A percentile compares a stretch with the other conserved stretches of the same genome.
Conservation (phyloP, 164 flowering plant species). For the Piper longum region DNA sequence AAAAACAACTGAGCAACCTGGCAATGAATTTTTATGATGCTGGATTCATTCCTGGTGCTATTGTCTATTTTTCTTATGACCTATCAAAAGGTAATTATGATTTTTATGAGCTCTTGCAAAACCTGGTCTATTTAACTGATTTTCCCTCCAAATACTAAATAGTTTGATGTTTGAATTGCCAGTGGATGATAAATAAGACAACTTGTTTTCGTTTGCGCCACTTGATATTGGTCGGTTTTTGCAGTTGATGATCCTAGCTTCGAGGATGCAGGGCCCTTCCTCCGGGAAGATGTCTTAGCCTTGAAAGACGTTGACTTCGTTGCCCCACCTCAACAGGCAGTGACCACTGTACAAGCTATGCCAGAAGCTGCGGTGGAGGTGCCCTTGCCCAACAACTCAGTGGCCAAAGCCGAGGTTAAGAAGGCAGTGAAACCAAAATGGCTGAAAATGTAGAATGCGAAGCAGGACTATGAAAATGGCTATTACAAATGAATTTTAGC, state of each 20-base stretch:
- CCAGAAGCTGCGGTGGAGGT: slow-evolving; percentile 6
- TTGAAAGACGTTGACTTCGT: slow-evolving; percentile 13
- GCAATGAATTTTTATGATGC: slow-evolving; percentile 72
- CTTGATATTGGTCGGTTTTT: background rate
- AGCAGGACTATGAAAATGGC: too few relatives aligned
- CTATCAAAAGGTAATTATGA: slow-evolving; percentile 44
- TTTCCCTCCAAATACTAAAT: background rate
- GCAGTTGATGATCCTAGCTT: slow-evolving; percentile 36
- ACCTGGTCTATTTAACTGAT: background rate
- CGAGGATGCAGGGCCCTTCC: slow-evolving; percentile 37
- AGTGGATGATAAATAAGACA: background rate
- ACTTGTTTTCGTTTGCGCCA: background rate
- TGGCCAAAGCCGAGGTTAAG: slow-evolving; percentile 4
- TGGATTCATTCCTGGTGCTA: slow-evolving; percentile 90
- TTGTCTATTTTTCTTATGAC: slow-evolving; percentile 75
- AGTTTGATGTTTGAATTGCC: background rate
- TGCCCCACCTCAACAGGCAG: slow-evolving; percentile 1
- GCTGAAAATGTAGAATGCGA: slow-evolving; percentile 5
- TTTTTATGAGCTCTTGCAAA: background rate
- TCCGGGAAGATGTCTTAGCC: slow-evolving; percentile 54
- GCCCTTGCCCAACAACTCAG: slow-evolving; percentile 2
- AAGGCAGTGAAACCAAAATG: slow-evolving; percentile 9
- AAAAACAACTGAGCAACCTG: slow-evolving; percentile 57
- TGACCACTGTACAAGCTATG: slow-evolving; percentile 2
- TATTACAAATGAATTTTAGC: too few relatives aligned